Evolutionary conservation across 768 basidiomycete genomes (phyloP).

Genomic region (Filobasidium wieringae): DNA sequence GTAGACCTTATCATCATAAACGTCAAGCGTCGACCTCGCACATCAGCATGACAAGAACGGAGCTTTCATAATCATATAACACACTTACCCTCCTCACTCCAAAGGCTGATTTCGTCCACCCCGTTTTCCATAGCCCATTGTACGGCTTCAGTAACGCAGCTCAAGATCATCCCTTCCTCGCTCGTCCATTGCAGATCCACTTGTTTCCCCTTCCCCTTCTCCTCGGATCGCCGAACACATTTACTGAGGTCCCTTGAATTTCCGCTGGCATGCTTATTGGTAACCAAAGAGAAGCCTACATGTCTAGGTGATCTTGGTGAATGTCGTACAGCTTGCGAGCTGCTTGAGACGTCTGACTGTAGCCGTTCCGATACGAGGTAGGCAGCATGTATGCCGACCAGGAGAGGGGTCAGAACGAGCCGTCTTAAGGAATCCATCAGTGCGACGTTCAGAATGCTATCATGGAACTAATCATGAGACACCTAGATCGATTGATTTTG

Average conservation of each 20-base stretch:
- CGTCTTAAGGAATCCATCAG: background rate
- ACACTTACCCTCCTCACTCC: background rate
- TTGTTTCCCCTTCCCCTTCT: background rate
- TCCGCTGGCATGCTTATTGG: background rate
- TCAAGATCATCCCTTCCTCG: background rate
- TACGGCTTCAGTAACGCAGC: background rate
- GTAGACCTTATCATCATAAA: background rate
- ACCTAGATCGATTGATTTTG: too few relatives aligned
- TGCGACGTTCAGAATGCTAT: too few relatives aligned
- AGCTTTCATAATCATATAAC: background rate
- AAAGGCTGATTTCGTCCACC: background rate
- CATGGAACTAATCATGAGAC: too few relatives aligned
- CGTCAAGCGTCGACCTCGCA: too few relatives aligned
- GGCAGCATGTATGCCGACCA: background rate
- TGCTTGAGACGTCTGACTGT: background rate
- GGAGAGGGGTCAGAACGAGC: background rate
- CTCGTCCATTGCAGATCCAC: background rate
- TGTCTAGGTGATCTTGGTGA: background rate
- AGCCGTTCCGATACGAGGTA: background rate
- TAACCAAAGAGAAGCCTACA: background rate
- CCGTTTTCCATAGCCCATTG: background rate
- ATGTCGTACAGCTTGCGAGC: background rate
- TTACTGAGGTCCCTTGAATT: background rate
- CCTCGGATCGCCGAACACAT: background rate
- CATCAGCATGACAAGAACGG: background rate